Conservation (phyloP, 768 basidiomycete species). For the Suillus lakei region DNA sequence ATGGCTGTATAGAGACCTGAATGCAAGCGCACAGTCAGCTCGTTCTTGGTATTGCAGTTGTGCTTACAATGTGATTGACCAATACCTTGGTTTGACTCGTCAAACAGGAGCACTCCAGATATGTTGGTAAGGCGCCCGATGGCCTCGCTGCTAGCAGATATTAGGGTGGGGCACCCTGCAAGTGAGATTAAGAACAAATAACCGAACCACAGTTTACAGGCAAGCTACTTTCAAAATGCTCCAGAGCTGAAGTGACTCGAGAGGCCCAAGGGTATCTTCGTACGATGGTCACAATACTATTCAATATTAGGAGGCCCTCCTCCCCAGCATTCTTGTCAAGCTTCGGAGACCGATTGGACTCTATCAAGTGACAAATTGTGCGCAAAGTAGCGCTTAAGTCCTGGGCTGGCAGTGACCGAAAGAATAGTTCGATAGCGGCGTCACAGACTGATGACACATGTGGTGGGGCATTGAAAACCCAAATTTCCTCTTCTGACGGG, state of each 20-base stretch:
- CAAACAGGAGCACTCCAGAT: conserved; percentile 81
- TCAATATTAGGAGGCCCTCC: conserved; percentile 86
- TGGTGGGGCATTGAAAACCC: conserved; percentile 66
- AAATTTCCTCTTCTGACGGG: conserved; percentile 48
- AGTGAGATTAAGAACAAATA: conserved; percentile 13
- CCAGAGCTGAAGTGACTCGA: conserved; percentile 63
- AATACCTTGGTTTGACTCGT: conserved; percentile 87
- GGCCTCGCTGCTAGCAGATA: conserved; percentile 82
- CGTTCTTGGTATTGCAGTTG: conserved; percentile 93
- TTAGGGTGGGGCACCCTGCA: conserved; percentile 73
- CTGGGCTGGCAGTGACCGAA: conserved; percentile 78
- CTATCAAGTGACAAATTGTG: conserved; percentile 61
- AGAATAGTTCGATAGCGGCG: conserved; percentile 86
- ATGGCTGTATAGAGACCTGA: conserved; percentile 89
- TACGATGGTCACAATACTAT: conserved; percentile 75
- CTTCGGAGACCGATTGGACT: conserved; percentile 74
- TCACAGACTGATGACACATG: conserved; percentile 85
- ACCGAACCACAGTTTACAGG: conserved; percentile 6
- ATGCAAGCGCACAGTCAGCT: conserved; percentile 91
- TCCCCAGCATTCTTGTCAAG: conserved; percentile 86
- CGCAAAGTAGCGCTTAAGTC: conserved; percentile 62
- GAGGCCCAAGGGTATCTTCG: conserved; percentile 71
- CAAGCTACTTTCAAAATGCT: conserved; percentile 68
- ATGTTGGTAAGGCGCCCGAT: conserved; percentile 87
- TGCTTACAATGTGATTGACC: conserved; percentile 92